A percentile compares a stretch with the other conserved stretches of the same genome.
phyloP scores from a whole-genome alignment of 2,329 filamentous ascomycete genomes.

The Colletotrichum chlorophyti region DNA sequence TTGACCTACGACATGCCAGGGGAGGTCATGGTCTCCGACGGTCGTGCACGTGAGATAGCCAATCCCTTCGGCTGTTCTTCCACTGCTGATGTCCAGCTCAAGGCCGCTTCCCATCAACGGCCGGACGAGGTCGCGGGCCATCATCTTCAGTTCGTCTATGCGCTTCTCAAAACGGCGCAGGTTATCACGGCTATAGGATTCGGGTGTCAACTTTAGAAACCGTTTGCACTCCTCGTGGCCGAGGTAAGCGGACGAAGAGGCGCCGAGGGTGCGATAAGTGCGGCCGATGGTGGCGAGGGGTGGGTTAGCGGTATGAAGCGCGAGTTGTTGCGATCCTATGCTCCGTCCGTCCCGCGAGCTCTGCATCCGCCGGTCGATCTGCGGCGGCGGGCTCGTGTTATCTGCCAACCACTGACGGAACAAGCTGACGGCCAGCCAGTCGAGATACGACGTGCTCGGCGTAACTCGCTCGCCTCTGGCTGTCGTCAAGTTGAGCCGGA shows the following conservation, averaged over 20 bases:
- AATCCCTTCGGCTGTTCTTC: constrained; percentile 49
- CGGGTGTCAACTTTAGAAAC: constrained; percentile 83
- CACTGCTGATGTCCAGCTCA: constrained; percentile 73
- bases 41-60: constrained; percentile 59
- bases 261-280: constrained; percentile 79
- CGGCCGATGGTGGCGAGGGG: constrained; percentile 69
- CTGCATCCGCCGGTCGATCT: constrained; percentile 37
- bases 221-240: constrained; percentile 87
- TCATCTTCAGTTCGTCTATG: constrained; percentile 84
- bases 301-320: constrained; percentile 46
- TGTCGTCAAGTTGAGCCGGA: constrained; percentile 80
- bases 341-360: constrained; percentile 38
- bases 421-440: constrained; percentile 86
- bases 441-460: constrained; percentile 80
- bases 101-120: constrained; percentile 87
- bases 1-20: constrained; percentile 52
- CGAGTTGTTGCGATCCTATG: constrained; percentile 39
- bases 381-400: constrained; percentile 76
- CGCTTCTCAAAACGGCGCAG: constrained; percentile 84
- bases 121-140: constrained; percentile 82
- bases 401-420: constrained; percentile 95
- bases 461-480: constrained; percentile 82
- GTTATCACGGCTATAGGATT: constrained; percentile 87
- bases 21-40: constrained; percentile 56
- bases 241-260: constrained; percentile 70